Base-by-base conservation (phyloP, 2,329 filamentous ascomycete species). In the Pseudomassariella vexata region DNA sequence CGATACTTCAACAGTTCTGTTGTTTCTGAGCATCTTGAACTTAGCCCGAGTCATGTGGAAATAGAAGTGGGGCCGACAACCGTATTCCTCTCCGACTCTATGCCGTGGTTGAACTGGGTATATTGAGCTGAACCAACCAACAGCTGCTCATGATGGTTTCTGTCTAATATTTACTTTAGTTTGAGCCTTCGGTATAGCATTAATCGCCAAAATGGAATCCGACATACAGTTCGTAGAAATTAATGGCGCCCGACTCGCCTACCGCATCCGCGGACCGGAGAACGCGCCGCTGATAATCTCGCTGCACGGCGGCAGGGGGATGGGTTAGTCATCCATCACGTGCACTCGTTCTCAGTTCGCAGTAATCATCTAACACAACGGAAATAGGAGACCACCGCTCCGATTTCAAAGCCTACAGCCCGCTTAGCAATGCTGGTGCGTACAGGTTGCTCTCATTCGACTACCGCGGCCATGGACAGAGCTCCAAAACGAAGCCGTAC, bases 371-470 rank as follows among this genome's bases (percentile, higher is more conserved):
- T 27, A 12, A 15, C 32, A 23, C 3, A 19, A 19, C 8, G 5
- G 12, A 7, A 14, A n/a, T 24, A 58, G 54, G 53, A 8, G 47
- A 55, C 33, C 55, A 61, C 31, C 38, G 38, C 11, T 54, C 52
- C 5, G 57, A 61, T 34, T 59, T 53, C 32, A 43, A 36, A 3
- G 49, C 53, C 4, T 61, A 55, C 27, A 40, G 48, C 28, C 48
- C 48, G 5, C 38, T 60, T 5, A 35, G 35, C 15, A 42, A 47
- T 28, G 22, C 8, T 7, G 30, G 9, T 6, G 16, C 38, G 8
- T 48, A 52, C 20, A 49, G 56, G 2, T 46, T 61, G 2, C 37
- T 61, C 5, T 57, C 56, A 0, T 61, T 60, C 28, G 56, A 60
- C 40, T 59, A 47, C 24, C 48, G 57, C 2, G 57, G 57, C 15